These are phyloP conservation scores for Gonapodya prolifera DNA, from an alignment of 192 early-diverging fungal genomes.

Conservation along the genomic window DNA sequence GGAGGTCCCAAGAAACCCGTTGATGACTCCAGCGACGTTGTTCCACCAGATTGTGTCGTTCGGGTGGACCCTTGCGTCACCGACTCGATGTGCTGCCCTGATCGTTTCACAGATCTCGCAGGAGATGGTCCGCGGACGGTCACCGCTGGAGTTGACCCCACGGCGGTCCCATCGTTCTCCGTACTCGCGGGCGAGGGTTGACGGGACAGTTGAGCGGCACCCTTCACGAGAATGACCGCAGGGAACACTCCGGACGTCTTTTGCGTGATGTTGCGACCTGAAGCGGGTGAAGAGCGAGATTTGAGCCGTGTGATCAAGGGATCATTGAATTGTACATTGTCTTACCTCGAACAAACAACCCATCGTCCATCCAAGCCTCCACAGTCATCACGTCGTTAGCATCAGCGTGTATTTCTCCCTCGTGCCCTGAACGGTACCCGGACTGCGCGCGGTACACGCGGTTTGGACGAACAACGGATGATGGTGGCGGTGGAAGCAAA, in stretches of 20 bases:
- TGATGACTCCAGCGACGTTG: too few relatives aligned
- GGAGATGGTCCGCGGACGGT: too few relatives aligned
- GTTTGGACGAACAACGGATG: not conserved
- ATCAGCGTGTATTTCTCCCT: not conserved
- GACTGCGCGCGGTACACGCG: not conserved
- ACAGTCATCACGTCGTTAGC: not conserved
- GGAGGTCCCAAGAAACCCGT: too few relatives aligned
- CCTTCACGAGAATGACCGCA: not conserved
- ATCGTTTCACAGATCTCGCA: too few relatives aligned
- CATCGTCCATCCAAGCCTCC: not conserved
- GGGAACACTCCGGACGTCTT: not conserved
- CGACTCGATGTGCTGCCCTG: too few relatives aligned
- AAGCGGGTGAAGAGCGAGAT: too few relatives aligned
- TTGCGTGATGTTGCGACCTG: not conserved
- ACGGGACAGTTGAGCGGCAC: not conserved
- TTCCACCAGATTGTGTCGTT: too few relatives aligned
- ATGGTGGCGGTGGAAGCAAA: not conserved
- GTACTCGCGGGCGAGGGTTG: not conserved
- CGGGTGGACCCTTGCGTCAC: too few relatives aligned
- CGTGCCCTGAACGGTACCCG: not conserved
- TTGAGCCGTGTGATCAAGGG: too few relatives aligned
- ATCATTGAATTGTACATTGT: too few relatives aligned
- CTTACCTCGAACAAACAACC: not conserved
- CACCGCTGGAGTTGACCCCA: too few relatives aligned
- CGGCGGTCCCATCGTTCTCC: too few relatives aligned